Percentiles rank a stretch among this genome's conserved stretches.
Evolutionary conservation across 345 rosid species (phyloP).

Genomic region (Clausena lansium): DNA sequence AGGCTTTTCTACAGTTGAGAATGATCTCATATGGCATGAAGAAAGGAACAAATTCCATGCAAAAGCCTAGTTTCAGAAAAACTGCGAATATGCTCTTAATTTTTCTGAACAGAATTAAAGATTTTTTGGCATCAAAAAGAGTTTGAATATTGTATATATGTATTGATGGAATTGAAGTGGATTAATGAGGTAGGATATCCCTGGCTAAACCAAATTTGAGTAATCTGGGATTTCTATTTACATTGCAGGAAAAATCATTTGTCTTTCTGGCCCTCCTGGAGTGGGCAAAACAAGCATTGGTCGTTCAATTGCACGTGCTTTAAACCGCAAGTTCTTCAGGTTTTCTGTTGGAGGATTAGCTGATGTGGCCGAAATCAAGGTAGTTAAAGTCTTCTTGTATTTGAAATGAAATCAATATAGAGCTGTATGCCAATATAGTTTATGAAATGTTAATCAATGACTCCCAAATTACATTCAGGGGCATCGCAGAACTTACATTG

Average conservation of each 20-base stretch:
- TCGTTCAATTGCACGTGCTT: conserved; percentile 94
- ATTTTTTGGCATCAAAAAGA: neutral
- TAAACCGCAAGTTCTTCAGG: conserved; percentile 88
- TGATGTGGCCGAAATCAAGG: conserved; percentile 99
- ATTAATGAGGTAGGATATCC: neutral
- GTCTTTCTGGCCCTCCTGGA: conserved; percentile 99
- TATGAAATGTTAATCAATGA: conserved; percentile 17
- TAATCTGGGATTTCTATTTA: conserved; percentile 17
- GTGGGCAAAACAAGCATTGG: conserved; percentile 99
- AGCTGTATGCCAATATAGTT: neutral
- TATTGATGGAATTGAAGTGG: neutral
- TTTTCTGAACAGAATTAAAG: neutral
- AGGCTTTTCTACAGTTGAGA: neutral
- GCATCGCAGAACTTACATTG: conserved; percentile 97
- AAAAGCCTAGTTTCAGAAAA: neutral
- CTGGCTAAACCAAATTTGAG: neutral
- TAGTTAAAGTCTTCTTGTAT: conserved; percentile 22
- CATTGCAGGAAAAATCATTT: conserved; percentile 87
- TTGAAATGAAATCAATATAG: conserved; percentile 1
- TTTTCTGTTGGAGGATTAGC: conserved; percentile 98
- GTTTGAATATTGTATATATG: neutral
- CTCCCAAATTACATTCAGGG: conserved; percentile 53
- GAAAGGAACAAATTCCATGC: neutral
- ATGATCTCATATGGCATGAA: neutral
- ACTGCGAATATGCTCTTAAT: neutral